Base-by-base conservation (phyloP, 176 grass and related monocot genomes). In the Avena atlantica region DNA sequence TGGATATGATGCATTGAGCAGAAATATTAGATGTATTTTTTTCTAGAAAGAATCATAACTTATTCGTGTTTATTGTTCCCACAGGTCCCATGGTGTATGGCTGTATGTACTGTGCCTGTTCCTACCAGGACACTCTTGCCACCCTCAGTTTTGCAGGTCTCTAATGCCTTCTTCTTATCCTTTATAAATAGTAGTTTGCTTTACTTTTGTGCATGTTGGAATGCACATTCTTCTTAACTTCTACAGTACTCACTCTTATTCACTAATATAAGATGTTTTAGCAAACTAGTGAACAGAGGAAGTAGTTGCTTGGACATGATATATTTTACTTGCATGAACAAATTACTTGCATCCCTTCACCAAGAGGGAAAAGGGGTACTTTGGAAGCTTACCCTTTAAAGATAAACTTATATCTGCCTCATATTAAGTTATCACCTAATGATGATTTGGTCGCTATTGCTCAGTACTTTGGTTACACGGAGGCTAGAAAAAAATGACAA, bases 1-100 rank as follows among this genome's bases (percentile, higher is more conserved):
- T 0, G 12, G 27, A 31, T 71, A 53, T 86, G 11, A 34, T 12
- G 8, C 44, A 47, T 14, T 52, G 3, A 83, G 17, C 48, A 63
- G 12, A 72, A 45, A 16, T 24, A 27, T 62, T 15, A n/a, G 21
- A 58, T 83, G 12, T 16, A 23, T 44, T 65, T 12, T 12, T 61
- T 81, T 5, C 49, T n/a, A 31, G 24, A 74, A 56, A 56, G 4
- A 77, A 57, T 83, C 49, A 47, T 34, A 75, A 76, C 23, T 21
- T 58, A 1, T 51, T 21, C 29, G 5, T 86, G 6, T 51, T 65
- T 59, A 72, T 47, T 53, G 2, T 29, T 44, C 21, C 65, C 75
- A 74, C 83, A 98, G 93, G 93, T 86, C 96, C 96, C 27, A 98
- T 96, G 96, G 92, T 98, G 68, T 98, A 96, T 87, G 96, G 93